A percentile compares a stretch with the other conserved stretches of the same genome.
Conservation (phyloP, 2,329 filamentous ascomycete species). For the Neoarthrinium moseri region DNA sequence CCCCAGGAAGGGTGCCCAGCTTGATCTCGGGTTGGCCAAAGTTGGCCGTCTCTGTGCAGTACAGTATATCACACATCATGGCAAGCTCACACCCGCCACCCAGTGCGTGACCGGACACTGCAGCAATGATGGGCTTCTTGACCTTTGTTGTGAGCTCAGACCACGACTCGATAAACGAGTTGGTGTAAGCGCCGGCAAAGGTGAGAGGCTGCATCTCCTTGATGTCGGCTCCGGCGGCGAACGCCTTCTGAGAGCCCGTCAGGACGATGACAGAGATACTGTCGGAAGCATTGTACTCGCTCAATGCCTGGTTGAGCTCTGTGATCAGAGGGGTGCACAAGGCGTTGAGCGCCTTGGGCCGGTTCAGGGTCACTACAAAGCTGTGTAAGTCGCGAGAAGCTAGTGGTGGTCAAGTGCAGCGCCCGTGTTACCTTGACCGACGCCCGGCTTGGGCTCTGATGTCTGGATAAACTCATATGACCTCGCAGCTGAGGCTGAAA, state of each 20-base stretch:
- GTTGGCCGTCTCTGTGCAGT: conserved; percentile 81
- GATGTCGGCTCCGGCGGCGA: conserved; percentile 95
- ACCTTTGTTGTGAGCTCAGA: conserved; percentile 78
- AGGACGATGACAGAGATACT: conserved; percentile 76
- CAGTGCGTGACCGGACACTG: conserved; percentile 90
- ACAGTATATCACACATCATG: conserved; percentile 95
- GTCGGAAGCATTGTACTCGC: conserved; percentile 66
- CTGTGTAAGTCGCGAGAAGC: conserved; percentile 10
- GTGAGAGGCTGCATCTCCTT: conserved; percentile 96
- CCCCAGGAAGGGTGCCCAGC: conserved; percentile 87
- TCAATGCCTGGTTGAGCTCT: conserved; percentile 81
- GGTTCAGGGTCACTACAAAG: conserved; percentile 78
- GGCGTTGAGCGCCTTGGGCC: conserved; percentile 93
- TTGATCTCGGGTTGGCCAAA: conserved; percentile 98
- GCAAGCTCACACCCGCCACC: conserved; percentile 95
- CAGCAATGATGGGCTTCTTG: conserved; percentile 92
- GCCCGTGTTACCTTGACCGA: conserved; percentile 71
- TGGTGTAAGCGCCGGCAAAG: conserved; percentile 83
- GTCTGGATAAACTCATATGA: conserved; percentile 81
- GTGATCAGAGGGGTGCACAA: conserved; percentile 86
- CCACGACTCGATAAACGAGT: conserved; percentile 94
- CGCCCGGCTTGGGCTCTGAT: conserved; percentile 81
- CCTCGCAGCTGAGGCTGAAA: conserved; percentile 42
- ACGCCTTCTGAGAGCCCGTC: conserved; percentile 86
- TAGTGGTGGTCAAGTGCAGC: neutral